These are phyloP conservation scores for Cryptococcus floricola DNA, from an alignment of 1,284 basidiomycete species.

Conservation along the genomic window DNA sequence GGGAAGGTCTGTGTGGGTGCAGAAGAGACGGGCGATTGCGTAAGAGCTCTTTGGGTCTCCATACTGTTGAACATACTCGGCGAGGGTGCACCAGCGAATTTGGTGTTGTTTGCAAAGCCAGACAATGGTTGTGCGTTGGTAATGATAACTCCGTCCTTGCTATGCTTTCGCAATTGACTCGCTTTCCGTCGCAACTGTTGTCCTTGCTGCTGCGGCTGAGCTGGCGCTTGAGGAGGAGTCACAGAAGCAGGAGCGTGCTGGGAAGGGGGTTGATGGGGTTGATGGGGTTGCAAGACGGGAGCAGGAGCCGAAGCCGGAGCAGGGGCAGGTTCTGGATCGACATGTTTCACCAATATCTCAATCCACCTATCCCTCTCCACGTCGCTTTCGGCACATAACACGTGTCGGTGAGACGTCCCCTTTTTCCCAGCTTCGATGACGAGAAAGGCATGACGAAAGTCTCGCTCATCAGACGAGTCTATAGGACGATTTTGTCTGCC, in stretches of 20 bases:
- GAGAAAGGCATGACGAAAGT: conserved; percentile 94
- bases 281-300: conserved; percentile 7
- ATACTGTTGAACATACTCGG: conserved; percentile 47
- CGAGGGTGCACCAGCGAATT: conserved; percentile 56
- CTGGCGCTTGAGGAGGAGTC: background rate
- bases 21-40: conserved; percentile 11
- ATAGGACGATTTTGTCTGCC: conserved; percentile 61
- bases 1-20: conserved; percentile 17
- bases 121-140: conserved; percentile 59
- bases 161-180: conserved; percentile 45
- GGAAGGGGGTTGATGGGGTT: background rate
- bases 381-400: conserved; percentile 94
- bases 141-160: conserved; percentile 61
- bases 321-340: conserved; percentile 27
- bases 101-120: conserved; percentile 60
- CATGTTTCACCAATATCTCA: conserved; percentile 76
- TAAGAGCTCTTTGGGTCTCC: conserved; percentile 37
- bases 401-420: conserved; percentile 72
- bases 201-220: background rate
- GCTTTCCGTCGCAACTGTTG: conserved; percentile 19
- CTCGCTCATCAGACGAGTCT: conserved; percentile 69
- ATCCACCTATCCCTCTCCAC: conserved; percentile 91
- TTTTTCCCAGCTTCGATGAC: conserved; percentile 80
- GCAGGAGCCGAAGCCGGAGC: conserved; percentile 6
- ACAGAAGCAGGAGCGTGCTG: background rate